Conservation (phyloP, 306 rosid genomes). For the Trifolium repens region DNA sequence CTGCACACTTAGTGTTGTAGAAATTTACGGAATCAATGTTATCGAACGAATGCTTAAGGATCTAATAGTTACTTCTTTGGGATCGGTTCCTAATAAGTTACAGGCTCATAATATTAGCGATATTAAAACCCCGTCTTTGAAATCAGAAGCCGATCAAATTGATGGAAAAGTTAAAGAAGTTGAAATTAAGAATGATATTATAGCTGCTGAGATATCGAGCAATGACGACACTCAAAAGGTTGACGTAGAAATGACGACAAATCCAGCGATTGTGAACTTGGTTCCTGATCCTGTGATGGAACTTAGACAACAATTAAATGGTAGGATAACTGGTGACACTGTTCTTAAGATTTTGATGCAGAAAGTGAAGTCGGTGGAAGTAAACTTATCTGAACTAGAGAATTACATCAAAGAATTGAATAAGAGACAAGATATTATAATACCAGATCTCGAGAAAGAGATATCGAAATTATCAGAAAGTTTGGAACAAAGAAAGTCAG, state of each 20-base stretch:
- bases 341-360: slow-evolving; percentile 95
- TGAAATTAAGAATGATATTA: slow-evolving; percentile 46
- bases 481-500: slow-evolving; percentile 61
- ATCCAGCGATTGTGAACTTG: slow-evolving; percentile 43
- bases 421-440: slow-evolving; percentile 52
- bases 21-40: slow-evolving; percentile 86
- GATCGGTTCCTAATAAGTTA: slow-evolving; percentile 48
- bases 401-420: slow-evolving; percentile 71
- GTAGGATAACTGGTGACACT: slow-evolving; percentile 84
- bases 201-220: slow-evolving; percentile 43
- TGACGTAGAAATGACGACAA: slow-evolving; percentile 46
- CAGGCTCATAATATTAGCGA: slow-evolving; percentile 61
- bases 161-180: slow-evolving; percentile 50
- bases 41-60: slow-evolving; percentile 92
- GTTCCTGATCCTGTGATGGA: slow-evolving; percentile 70
- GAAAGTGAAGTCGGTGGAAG: slow-evolving; percentile 77
- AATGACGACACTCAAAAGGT: slow-evolving; percentile 48
- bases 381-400: slow-evolving; percentile 73
- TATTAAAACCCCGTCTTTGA: slow-evolving; percentile 46
- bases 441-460: slow-evolving; percentile 71
- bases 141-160: slow-evolving; percentile 55
- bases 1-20: slow-evolving; percentile 84
- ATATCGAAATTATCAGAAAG: slow-evolving; percentile 57
- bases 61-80: slow-evolving; percentile 65
- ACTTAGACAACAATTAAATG: slow-evolving; percentile 70